These are phyloP conservation scores for Colletotrichum camelliae DNA, from an alignment of 2,329 filamentous ascomycete species.

Conservation along the genomic window DNA sequence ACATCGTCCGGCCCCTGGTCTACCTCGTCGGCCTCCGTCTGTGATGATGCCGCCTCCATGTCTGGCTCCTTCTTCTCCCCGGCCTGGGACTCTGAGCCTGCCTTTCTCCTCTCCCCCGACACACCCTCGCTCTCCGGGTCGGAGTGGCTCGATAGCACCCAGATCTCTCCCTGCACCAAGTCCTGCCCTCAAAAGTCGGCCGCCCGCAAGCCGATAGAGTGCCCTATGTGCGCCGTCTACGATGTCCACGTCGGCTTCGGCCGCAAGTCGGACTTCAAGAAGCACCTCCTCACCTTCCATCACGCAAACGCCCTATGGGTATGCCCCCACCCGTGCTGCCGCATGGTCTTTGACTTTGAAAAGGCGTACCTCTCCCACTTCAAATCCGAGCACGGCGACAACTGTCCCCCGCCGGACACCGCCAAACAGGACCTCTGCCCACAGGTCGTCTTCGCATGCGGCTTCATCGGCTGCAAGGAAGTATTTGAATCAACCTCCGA, in stretches of 20 bases:
- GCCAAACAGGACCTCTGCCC: conserved; percentile 46
- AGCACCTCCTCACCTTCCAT: conserved; percentile 54
- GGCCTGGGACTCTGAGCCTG: conserved; percentile 29
- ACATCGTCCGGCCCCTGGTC: conserved; percentile 36
- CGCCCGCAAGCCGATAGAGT: conserved; percentile 33
- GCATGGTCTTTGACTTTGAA: conserved; percentile 49
- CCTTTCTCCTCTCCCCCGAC: conserved; percentile 44
- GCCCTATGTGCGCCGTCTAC: conserved; percentile 51
- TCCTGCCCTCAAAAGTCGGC: conserved; percentile 10
- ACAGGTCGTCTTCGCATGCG: conserved; percentile 50
- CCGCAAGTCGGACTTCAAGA: conserved; percentile 54
- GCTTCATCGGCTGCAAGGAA: conserved; percentile 47
- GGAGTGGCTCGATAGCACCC: conserved; percentile 5
- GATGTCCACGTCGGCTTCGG: conserved; percentile 51
- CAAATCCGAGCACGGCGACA: conserved; percentile 42
- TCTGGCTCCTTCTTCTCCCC: conserved; percentile 32
- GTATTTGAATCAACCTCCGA: conserved; percentile 44
- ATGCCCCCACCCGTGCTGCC: conserved; percentile 46
- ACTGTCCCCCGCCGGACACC: conserved; percentile 37
- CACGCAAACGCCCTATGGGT: conserved; percentile 47
- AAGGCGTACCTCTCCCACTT: conserved; percentile 50
- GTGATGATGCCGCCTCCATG: conserved; percentile 43
- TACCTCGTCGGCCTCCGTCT: conserved; percentile 44
- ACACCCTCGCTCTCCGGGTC: conserved; percentile 9
- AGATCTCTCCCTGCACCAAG: conserved; percentile 39